Conservation (phyloP, 257 asterid species). For the Striga asiatica region DNA sequence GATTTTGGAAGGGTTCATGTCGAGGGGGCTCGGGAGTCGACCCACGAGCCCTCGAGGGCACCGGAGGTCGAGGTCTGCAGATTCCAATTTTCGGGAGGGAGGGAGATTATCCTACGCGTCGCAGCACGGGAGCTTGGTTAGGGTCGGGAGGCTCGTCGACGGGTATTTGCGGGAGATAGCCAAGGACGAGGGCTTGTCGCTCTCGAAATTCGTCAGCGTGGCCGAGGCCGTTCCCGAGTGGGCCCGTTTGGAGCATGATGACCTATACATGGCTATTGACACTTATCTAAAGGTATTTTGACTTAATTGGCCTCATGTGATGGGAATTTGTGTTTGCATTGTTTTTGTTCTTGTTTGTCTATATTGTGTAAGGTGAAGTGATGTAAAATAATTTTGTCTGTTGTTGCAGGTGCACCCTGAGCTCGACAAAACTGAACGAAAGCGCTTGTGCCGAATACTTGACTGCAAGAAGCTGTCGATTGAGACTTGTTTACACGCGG, state of each 20-base stretch:
- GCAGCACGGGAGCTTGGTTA: conserved; percentile 59
- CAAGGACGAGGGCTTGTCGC: conserved; percentile 34
- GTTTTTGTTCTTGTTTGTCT: neutral
- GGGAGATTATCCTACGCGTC: conserved; percentile 78
- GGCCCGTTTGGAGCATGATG: conserved; percentile 74
- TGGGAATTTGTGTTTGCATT: neutral
- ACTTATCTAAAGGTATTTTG: conserved; percentile 63
- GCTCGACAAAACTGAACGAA: conserved; percentile 69
- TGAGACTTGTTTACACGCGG: conserved; percentile 85
- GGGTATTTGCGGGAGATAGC: conserved; percentile 66
- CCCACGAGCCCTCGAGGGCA: conserved; percentile 67
- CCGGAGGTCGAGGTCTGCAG: conserved; percentile 78
- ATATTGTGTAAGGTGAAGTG: too few relatives aligned
- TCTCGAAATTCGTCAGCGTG: conserved; percentile 49
- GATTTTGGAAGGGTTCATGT: conserved; percentile 62
- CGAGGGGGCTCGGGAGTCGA: conserved; percentile 63
- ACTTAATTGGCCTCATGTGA: neutral
- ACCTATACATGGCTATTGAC: conserved; percentile 78
- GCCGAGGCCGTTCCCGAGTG: conserved; percentile 70
- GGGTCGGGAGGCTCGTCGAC: conserved; percentile 78
- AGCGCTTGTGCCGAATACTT: conserved; percentile 51
- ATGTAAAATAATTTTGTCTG: too few relatives aligned
- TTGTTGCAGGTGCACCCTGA: conserved; percentile 60
- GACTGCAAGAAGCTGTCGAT: conserved; percentile 78
- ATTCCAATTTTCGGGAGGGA: conserved; percentile 63